These are phyloP conservation scores for Lanmaoa rubissima DNA, from an alignment of 768 basidiomycete species.

Conservation along the genomic window DNA sequence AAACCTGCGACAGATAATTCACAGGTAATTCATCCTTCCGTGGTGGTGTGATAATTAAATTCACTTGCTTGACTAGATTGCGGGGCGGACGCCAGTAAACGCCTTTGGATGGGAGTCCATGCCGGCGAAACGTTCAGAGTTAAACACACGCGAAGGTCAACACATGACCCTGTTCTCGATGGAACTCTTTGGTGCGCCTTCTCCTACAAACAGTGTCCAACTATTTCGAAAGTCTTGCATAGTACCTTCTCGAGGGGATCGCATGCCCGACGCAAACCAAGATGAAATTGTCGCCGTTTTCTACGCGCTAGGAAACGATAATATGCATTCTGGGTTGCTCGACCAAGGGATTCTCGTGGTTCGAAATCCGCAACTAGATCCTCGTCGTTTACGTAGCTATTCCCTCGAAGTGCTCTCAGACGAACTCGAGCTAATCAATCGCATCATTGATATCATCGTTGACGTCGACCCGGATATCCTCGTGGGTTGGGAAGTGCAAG, in stretches of 20 bases:
- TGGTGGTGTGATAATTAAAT: not conserved
- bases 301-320: constrained; percentile 61
- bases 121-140: constrained; percentile 41
- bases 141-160: constrained; percentile 55
- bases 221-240: not conserved
- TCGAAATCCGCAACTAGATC: constrained; percentile 37
- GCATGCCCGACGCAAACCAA: constrained; percentile 61
- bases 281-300: constrained; percentile 63
- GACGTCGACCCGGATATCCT: constrained; percentile 90
- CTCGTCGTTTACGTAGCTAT: constrained; percentile 42
- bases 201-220: not conserved
- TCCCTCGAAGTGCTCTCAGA: constrained; percentile 52
- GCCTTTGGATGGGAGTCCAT: constrained; percentile 65
- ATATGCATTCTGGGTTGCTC: constrained; percentile 27
- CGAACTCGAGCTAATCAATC: constrained; percentile 83
- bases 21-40: constrained; percentile 41
- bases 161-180: constrained; percentile 78
- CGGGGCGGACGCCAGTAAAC: constrained; percentile 75
- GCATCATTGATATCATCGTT: constrained; percentile 66
- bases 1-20: constrained; percentile 38
- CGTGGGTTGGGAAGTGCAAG: constrained; percentile 90
- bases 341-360: constrained; percentile 57
- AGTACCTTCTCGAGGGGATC: constrained; percentile 61
- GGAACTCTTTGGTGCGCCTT: constrained; percentile 76
- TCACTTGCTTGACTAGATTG: constrained; percentile 44